phyloP scores from a whole-genome alignment of 306 rosid genomes.

The Fragaria ananassa region DNA sequence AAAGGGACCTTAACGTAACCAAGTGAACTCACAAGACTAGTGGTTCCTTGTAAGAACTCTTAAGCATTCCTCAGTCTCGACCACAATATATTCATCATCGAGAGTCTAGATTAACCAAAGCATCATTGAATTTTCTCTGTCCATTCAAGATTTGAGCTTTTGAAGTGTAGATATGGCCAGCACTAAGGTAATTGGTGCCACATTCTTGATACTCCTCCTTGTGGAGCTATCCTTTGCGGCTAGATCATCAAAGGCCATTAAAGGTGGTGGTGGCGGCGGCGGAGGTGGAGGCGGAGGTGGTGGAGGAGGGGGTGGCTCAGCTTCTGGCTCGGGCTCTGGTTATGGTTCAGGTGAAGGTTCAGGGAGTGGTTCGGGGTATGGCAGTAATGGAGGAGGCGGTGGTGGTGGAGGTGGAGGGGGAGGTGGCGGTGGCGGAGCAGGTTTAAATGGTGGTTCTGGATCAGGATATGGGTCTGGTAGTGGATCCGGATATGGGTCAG shows the following conservation, averaged over 20 bases:
- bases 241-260: slow-evolving; percentile 25
- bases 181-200: slow-evolving; percentile 45
- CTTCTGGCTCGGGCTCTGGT: slow-evolving; percentile 31
- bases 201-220: slow-evolving; percentile 53
- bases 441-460: slow-evolving; percentile 41
- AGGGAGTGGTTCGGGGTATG: slow-evolving; percentile 49
- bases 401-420: slow-evolving; percentile 44
- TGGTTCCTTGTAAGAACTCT: background rate
- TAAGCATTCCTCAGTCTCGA: background rate
- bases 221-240: slow-evolving; percentile 59
- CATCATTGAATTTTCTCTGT: slow-evolving; percentile 17
- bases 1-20: slow-evolving; percentile 33
- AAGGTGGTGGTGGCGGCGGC: slow-evolving; percentile 20
- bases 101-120: background rate
- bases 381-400: slow-evolving; percentile 37
- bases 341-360: slow-evolving; percentile 50
- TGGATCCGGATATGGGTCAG: slow-evolving; percentile 49
- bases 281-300: slow-evolving; percentile 25
- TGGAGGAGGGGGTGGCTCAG: slow-evolving; percentile 22
- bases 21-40: slow-evolving; percentile 21
- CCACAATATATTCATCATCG: background rate
- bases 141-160: background rate
- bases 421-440: slow-evolving; percentile 46
- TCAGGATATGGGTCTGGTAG: slow-evolving; percentile 52
- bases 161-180: slow-evolving; percentile 41